Evolutionary conservation across 176 grass and related monocot genomes (phyloP).

Genomic region (Aechmea fasciata): DNA sequence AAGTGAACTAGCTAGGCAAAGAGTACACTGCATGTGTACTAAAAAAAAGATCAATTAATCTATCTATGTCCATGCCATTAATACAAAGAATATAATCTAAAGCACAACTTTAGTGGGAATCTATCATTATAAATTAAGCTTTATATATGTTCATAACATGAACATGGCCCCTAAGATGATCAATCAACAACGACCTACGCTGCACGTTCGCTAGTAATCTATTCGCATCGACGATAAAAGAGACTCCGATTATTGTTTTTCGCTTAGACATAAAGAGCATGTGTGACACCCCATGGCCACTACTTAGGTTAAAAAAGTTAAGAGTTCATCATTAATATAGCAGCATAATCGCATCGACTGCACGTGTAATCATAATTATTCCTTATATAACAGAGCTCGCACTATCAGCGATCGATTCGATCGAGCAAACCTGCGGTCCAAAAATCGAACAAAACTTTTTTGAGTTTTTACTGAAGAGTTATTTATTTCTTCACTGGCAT

Average conservation of each 20-base stretch:
- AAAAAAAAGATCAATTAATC: too few relatives aligned
- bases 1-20: not conserved
- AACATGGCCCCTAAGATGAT: not conserved
- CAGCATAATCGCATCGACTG: slow-evolving; percentile 18
- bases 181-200: not conserved
- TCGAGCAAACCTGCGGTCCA: not conserved
- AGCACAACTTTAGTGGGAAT: too few relatives aligned
- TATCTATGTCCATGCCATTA: too few relatives aligned
- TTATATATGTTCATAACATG: not conserved
- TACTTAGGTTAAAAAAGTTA: slow-evolving; percentile 15
- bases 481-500: too few relatives aligned
- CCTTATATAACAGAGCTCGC: slow-evolving; percentile 1
- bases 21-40: too few relatives aligned
- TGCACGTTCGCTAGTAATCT: slow-evolving; percentile 11
- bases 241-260: not conserved
- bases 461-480: too few relatives aligned
- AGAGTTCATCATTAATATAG: slow-evolving; percentile 6
- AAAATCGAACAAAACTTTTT: not conserved
- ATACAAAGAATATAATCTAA: too few relatives aligned
- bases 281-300: slow-evolving; percentile 15
- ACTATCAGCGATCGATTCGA: not conserved
- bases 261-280: not conserved
- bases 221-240: not conserved
- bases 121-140: too few relatives aligned
- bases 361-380: slow-evolving; percentile 40